phyloP scores from a whole-genome alignment of 495 filamentous ascomycete genomes.

The Lasiosphaeria miniovina region DNA sequence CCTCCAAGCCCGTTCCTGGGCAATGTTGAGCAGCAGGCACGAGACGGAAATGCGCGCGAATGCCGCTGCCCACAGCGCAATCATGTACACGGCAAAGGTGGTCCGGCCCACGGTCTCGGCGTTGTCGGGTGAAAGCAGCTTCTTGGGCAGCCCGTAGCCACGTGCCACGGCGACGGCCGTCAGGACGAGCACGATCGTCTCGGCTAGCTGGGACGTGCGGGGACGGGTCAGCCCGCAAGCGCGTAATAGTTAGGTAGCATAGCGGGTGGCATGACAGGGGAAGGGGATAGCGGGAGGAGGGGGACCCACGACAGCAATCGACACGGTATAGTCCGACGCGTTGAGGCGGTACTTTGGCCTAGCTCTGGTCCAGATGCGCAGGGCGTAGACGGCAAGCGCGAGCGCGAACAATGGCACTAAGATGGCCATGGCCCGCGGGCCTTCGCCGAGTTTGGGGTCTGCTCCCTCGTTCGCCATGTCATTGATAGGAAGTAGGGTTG shows the following conservation, averaged over 20 bases:
- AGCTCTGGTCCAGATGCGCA: background rate
- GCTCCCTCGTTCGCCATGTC: background rate
- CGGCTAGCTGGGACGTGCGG: background rate
- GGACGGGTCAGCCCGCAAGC: background rate
- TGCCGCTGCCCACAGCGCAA: conserved; percentile 7
- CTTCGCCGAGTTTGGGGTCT: background rate
- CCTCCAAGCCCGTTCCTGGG: conserved; percentile 1
- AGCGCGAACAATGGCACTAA: background rate
- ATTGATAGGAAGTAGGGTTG: background rate
- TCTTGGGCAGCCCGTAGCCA: background rate
- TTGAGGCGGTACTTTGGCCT: background rate
- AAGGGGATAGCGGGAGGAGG: background rate
- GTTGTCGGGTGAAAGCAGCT: background rate
- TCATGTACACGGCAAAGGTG: conserved; percentile 4
- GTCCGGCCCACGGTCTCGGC: background rate
- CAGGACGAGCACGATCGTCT: conserved; percentile 4
- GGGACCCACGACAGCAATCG: background rate
- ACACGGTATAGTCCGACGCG: background rate
- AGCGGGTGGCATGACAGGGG: background rate
- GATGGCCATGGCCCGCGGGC: background rate
- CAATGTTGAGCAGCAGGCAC: conserved; percentile 4
- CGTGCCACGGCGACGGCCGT: conserved; percentile 1
- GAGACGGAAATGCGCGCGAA: conserved; percentile 9
- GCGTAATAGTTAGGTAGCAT: background rate
- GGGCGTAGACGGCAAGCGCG: background rate